Percentiles rank a stretch among this genome's conserved stretches.
Evolutionary conservation across 2,329 filamentous ascomycete species (phyloP).

Genomic region (Cordyceps javanica): DNA sequence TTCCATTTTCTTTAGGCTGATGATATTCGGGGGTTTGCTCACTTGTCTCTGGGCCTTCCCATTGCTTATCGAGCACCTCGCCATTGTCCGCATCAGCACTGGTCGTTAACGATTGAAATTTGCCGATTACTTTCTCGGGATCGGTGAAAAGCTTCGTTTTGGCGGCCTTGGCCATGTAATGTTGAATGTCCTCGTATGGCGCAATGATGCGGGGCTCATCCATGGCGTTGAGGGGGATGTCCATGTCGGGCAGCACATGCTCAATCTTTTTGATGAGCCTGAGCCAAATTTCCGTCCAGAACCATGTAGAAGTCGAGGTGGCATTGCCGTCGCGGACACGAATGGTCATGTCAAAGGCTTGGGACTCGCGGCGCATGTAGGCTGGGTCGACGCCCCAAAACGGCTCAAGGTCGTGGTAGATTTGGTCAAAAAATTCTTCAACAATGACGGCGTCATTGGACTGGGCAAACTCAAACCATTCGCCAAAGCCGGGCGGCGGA

Average conservation of each 20-base stretch:
- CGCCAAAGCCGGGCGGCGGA: conserved; percentile 56
- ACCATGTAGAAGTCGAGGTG: conserved; percentile 46
- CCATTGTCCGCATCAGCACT: conserved; percentile 30
- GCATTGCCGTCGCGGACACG: conserved; percentile 48
- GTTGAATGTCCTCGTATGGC: conserved; percentile 55
- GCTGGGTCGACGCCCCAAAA: conserved; percentile 49
- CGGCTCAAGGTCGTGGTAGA: conserved; percentile 54
- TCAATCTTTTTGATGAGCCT: conserved; percentile 47
- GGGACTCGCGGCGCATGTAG: conserved; percentile 44
- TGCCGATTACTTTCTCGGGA: conserved; percentile 36
- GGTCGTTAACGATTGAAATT: conserved; percentile 37
- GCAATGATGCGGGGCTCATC: conserved; percentile 61
- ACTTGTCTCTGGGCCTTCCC: conserved; percentile 50
- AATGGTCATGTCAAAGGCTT: conserved; percentile 56
- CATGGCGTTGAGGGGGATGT: conserved; percentile 60
- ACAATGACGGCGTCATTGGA: conserved; percentile 48
- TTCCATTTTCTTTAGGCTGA: no score
- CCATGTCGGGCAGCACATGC: conserved; percentile 57
- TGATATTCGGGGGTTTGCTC: no score
- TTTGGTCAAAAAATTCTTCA: conserved; percentile 59
- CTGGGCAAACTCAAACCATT: conserved; percentile 52
- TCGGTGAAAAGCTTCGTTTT: conserved; percentile 38
- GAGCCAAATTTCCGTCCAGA: conserved; percentile 53
- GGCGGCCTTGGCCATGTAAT: conserved; percentile 46
- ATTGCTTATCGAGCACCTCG: conserved; percentile 35